Percentiles rank a stretch among this genome's conserved stretches.
phyloP scores from a whole-genome alignment of 192 early-diverging fungal genomes.

The Pecoramyces ruminantium region DNA sequence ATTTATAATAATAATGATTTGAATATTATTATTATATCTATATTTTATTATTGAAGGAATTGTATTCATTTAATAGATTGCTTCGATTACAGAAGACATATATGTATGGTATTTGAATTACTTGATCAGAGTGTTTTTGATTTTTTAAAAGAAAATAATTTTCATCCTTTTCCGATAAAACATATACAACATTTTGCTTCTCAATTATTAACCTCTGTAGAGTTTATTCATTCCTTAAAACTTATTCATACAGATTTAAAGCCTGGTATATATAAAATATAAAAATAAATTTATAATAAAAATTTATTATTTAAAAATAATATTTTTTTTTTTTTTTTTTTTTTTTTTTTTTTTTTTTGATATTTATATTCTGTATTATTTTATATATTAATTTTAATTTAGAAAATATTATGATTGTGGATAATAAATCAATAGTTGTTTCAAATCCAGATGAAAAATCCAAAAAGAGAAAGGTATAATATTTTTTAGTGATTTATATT shows the following conservation, averaged over 20 bases:
- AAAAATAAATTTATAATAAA: too few relatives aligned
- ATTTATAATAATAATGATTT: too few relatives aligned
- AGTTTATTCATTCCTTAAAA: constrained; percentile 70
- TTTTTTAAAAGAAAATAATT: constrained; percentile 83
- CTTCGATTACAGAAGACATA: constrained; percentile 83
- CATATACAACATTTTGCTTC: constrained; percentile 73
- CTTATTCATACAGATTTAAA: constrained; percentile 96
- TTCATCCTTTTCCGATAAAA: constrained; percentile 66
- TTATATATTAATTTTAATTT: too few relatives aligned
- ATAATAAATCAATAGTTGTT: constrained; percentile 2
- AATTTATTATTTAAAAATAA: not conserved
- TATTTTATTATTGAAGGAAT: constrained; percentile 45
- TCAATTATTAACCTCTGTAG: constrained; percentile 75
- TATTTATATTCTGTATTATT: too few relatives aligned
- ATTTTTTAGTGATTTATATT: too few relatives aligned
- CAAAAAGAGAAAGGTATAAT: not conserved
- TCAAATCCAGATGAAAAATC: not conserved
- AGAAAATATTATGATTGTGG: constrained; percentile 72
- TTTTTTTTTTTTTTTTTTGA: not conserved
- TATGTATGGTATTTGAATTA: constrained; percentile 96
- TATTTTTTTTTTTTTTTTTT: too few relatives aligned
- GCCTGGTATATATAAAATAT: constrained; percentile 23
- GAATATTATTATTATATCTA: too few relatives aligned
- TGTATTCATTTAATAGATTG: constrained; percentile 73
- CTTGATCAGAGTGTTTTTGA: constrained; percentile 79